These are phyloP conservation scores for Ceratobasidium sp. DNA, from an alignment of 1,284 basidiomycete genomes.

Conservation along the genomic window DNA sequence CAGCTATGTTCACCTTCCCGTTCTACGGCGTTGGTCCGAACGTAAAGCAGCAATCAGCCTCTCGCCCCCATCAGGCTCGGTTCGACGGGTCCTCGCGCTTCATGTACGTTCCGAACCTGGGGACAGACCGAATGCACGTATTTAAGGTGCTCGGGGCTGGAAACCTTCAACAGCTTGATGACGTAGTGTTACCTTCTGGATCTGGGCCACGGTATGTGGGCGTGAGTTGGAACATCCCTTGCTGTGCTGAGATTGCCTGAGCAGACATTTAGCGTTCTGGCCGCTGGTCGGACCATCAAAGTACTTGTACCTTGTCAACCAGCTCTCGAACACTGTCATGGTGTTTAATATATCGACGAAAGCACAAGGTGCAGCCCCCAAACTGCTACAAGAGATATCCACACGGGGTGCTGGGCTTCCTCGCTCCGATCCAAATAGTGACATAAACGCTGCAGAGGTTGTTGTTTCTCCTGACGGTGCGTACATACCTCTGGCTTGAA, in stretches of 20 bases:
- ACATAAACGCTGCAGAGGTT: slow-evolving; percentile 21
- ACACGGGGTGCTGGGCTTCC: slow-evolving; percentile 18
- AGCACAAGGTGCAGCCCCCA: slow-evolving; percentile 3
- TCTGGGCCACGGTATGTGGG: slow-evolving; percentile 22
- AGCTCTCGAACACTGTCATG: slow-evolving; percentile 33
- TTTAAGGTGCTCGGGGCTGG: slow-evolving; percentile 3
- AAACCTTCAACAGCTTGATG: slow-evolving; percentile 11
- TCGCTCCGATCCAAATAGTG: slow-evolving; percentile 8
- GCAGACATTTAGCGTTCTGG: slow-evolving; percentile 31
- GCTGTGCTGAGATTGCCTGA: not conserved
- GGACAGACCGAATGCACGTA: slow-evolving; percentile 31
- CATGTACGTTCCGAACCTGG: slow-evolving; percentile 35
- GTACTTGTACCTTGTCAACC: slow-evolving; percentile 27
- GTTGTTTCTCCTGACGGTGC: slow-evolving; percentile 23
- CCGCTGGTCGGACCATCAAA: slow-evolving; percentile 18
- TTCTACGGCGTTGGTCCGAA: slow-evolving; percentile 27
- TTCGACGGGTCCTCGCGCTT: slow-evolving; percentile 25
- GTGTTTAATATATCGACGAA: slow-evolving; percentile 28
- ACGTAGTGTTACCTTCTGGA: slow-evolving; percentile 20
- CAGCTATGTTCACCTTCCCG: slow-evolving; percentile 27
- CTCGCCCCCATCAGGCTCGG: slow-evolving; percentile 32
- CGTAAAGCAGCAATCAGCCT: slow-evolving; percentile 27
- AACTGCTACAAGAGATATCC: slow-evolving; percentile 19
- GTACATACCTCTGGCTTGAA: not conserved
- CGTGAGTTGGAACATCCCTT: not conserved